A percentile compares a stretch with the other conserved stretches of the same genome.
Evolutionary conservation across 169 alveolate species (phyloP).

Genomic region (Plasmodium gonderi): DNA sequence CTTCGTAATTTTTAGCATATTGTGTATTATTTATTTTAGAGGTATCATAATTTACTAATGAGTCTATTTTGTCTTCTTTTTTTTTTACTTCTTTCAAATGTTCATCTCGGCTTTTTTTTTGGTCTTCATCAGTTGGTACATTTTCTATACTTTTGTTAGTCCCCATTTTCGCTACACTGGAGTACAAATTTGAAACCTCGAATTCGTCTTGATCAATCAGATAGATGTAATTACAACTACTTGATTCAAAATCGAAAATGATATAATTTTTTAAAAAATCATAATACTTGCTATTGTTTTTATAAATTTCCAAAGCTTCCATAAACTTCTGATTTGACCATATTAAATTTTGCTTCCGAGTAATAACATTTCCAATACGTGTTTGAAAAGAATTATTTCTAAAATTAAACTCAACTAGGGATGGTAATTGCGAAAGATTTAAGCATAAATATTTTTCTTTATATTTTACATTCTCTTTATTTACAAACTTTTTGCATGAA

Average conservation of each 20-base stretch:
- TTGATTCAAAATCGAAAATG: neutral
- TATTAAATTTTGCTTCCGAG: slow-evolving; percentile 46
- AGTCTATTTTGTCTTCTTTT: neutral
- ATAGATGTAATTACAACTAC: slow-evolving; percentile 5
- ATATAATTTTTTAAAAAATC: slow-evolving; percentile 35
- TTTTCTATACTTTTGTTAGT: neutral
- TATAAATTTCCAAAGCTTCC: slow-evolving; percentile 70
- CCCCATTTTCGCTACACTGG: neutral
- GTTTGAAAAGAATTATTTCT: slow-evolving; percentile 18
- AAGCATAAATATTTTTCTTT: slow-evolving; percentile 20
- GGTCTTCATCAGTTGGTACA: neutral
- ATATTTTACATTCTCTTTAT: slow-evolving; percentile 34
- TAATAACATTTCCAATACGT: slow-evolving; percentile 32
- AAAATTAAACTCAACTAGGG: slow-evolving; percentile 31
- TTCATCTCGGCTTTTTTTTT: neutral
- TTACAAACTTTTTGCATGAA: slow-evolving; percentile 28
- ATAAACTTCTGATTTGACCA: slow-evolving; percentile 62
- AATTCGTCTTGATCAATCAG: slow-evolving; percentile 1
- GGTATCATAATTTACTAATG: neutral
- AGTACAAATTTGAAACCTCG: neutral
- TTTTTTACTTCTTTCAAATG: neutral
- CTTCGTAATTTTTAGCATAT: neutral
- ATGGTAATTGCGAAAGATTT: slow-evolving; percentile 23
- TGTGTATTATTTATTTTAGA: neutral
- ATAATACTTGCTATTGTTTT: slow-evolving; percentile 65